These are phyloP conservation scores for Sphaerosporella brunnea DNA, from an alignment of 495 filamentous ascomycete species.

Conservation along the genomic window DNA sequence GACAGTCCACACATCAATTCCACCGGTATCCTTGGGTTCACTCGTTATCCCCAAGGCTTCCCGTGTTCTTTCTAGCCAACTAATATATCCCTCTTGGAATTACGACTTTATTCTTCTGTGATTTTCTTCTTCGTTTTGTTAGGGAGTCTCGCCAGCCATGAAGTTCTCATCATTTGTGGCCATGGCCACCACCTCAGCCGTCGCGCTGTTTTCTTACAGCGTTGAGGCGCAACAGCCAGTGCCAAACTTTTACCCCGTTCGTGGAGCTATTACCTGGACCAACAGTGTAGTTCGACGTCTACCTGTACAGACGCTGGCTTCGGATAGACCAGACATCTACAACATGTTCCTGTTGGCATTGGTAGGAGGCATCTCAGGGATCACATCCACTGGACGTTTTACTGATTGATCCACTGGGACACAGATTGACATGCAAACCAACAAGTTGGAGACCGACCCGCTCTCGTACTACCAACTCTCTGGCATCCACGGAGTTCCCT, in stretches of 20 bases:
- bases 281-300: not conserved
- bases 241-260: not conserved
- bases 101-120: no score
- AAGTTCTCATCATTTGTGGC: slow-evolving; percentile 4
- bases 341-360: slow-evolving; percentile 28
- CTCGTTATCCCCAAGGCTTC: slow-evolving; percentile 1
- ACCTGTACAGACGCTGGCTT: slow-evolving; percentile 9
- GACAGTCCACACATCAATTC: not conserved
- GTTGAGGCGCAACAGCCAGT: slow-evolving; percentile 1
- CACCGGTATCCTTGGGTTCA: slow-evolving; percentile 4
- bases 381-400: not conserved
- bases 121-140: not conserved
- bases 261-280: not conserved
- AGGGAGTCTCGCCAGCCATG: not conserved
- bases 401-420: not conserved
- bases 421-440: slow-evolving; percentile 17
- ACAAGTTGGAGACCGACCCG: slow-evolving; percentile 14
- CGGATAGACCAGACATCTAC: slow-evolving; percentile 15
- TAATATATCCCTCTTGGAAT: no score
- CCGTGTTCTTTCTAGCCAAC: slow-evolving; percentile 1
- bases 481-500: slow-evolving; percentile 28
- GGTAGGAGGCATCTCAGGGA: no score
- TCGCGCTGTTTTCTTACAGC: not conserved
- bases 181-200: slow-evolving; percentile 1
- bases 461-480: slow-evolving; percentile 24